phyloP scores from a whole-genome alignment of 345 rosid genomes.

The Laguncularia racemosa region DNA sequence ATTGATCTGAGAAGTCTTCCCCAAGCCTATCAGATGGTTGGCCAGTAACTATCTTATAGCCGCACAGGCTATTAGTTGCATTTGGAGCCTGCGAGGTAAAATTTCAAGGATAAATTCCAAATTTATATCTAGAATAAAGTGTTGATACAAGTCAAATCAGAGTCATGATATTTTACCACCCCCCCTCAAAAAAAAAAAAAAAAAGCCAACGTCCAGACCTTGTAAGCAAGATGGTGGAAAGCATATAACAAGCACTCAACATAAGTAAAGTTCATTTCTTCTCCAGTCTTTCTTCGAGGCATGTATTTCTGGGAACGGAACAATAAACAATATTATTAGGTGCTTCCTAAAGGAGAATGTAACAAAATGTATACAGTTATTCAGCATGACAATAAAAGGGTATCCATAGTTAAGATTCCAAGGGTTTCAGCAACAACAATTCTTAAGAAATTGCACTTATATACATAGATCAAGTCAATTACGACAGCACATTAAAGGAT shows the following conservation, averaged over 20 bases:
- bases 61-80: constrained; percentile 92
- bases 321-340: not conserved
- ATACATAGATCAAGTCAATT: no score
- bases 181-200: no score
- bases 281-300: constrained; percentile 89
- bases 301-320: constrained; percentile 64
- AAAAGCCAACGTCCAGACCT: constrained; percentile 48
- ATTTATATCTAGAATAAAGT: not conserved
- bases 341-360: not conserved
- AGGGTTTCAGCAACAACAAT: no score
- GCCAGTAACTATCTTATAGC: constrained; percentile 94
- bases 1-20: constrained; percentile 83
- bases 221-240: constrained; percentile 87
- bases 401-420: no score
- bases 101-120: constrained; percentile 19
- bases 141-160: constrained; percentile 6
- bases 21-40: constrained; percentile 98
- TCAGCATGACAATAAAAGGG: not conserved
- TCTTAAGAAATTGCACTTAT: no score
- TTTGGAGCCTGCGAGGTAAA: constrained; percentile 68
- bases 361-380: not conserved
- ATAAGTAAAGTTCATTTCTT: constrained; percentile 90
- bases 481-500: no score
- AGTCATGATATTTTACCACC: no score
- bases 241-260: constrained; percentile 90